phyloP scores from a whole-genome alignment of 2,329 filamentous ascomycete genomes.

The Trematosphaeria pertusa region DNA sequence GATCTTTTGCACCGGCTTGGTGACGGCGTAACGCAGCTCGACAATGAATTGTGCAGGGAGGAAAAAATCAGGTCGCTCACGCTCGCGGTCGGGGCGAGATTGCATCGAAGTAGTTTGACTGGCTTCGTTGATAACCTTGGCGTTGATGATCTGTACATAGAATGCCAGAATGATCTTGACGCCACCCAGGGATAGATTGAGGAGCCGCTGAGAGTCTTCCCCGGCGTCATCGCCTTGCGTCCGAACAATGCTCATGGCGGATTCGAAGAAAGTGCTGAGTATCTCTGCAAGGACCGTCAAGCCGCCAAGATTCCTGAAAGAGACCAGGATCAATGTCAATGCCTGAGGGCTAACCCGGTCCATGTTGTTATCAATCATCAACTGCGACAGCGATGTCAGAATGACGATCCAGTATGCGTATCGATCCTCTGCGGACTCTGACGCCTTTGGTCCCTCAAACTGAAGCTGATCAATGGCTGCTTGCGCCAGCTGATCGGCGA shows the following conservation, averaged over 20 bases:
- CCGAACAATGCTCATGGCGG: conserved; percentile 59
- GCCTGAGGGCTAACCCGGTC: conserved; percentile 44
- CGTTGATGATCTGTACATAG: conserved; percentile 76
- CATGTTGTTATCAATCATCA: conserved; percentile 73
- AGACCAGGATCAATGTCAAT: conserved; percentile 77
- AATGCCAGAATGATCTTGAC: conserved; percentile 86
- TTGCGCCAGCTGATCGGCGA: conserved; percentile 74
- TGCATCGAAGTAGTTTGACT: conserved; percentile 65
- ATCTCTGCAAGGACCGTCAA: conserved; percentile 76
- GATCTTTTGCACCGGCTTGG: conserved; percentile 77
- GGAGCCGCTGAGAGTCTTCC: conserved; percentile 48
- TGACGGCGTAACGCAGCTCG: conserved; percentile 79
- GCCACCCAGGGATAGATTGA: conserved; percentile 62
- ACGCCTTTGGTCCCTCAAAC: conserved; percentile 53
- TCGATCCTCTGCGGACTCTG: conserved; percentile 64
- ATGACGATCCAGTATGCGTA: conserved; percentile 85
- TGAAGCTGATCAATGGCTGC: conserved; percentile 73
- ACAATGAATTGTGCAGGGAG: conserved; percentile 79
- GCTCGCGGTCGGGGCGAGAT: conserved; percentile 60
- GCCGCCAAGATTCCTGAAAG: conserved; percentile 84
- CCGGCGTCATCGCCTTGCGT: conserved; percentile 52
- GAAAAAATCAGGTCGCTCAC: conserved; percentile 67
- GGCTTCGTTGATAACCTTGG: conserved; percentile 82
- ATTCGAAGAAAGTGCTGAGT: conserved; percentile 70
- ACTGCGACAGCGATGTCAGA: conserved; percentile 76